A percentile compares a stretch with the other conserved stretches of the same genome.
These are phyloP conservation scores for Coniferiporia weirii DNA, from an alignment of 1,284 basidiomycete genomes.

Conservation along the genomic window DNA sequence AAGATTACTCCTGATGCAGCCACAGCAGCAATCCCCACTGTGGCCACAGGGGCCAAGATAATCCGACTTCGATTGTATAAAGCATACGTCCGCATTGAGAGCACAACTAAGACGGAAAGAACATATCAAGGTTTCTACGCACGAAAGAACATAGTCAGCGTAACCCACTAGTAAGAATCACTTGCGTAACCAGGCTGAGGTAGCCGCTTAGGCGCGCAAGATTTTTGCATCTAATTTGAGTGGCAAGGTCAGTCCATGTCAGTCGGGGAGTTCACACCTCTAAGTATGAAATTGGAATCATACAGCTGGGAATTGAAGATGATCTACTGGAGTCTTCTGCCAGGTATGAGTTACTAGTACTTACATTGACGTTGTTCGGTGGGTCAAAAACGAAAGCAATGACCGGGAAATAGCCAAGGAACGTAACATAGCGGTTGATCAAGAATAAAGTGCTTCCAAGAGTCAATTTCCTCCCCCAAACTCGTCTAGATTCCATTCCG, in stretches of 20 bases:
- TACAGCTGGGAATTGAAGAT: not conserved
- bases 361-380: not conserved
- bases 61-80: slow-evolving; percentile 5
- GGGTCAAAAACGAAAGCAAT: slow-evolving; percentile 8
- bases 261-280: not conserved
- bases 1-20: slow-evolving; percentile 3
- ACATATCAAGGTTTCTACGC: too few relatives aligned
- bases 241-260: not conserved
- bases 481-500: not conserved
- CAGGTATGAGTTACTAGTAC: not conserved
- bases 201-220: not conserved
- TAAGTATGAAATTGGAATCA: not conserved
- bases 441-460: slow-evolving; percentile 10
- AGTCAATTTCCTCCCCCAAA: slow-evolving; percentile 8
- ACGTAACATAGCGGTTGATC: slow-evolving; percentile 14
- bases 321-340: not conserved
- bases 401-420: slow-evolving; percentile 10
- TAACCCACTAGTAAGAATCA: slow-evolving; percentile 4
- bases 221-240: slow-evolving; percentile 5
- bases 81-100: slow-evolving; percentile 11
- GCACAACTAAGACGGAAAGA: not conserved
- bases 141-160: not conserved
- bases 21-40: slow-evolving; percentile 1
- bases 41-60: not conserved
- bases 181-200: slow-evolving; percentile 11